Conservation (phyloP, 768 basidiomycete genomes). For the Leccinum sublutescens region DNA sequence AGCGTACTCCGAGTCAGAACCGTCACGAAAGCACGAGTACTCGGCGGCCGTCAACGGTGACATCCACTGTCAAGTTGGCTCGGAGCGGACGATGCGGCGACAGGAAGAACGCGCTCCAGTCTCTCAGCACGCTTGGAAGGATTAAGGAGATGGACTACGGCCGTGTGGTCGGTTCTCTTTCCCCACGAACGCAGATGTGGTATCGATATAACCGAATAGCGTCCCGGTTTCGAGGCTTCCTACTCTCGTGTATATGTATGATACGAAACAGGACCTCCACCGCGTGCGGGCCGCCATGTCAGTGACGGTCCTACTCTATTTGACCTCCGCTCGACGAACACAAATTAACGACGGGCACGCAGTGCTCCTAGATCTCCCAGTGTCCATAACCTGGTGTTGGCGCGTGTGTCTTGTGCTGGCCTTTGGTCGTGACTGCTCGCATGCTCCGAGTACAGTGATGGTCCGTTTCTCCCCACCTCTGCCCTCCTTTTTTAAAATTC, state of each 20-base stretch:
- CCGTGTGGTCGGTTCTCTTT: constrained; percentile 58
- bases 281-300: constrained; percentile 69
- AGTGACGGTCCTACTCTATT: constrained; percentile 49
- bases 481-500: too few relatives aligned
- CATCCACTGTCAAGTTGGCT: too few relatives aligned
- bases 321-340: constrained; percentile 17
- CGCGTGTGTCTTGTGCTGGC: neutral
- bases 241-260: constrained; percentile 49
- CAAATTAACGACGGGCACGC: constrained; percentile 38
- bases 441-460: too few relatives aligned
- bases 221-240: constrained; percentile 68
- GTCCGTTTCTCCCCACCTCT: too few relatives aligned
- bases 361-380: constrained; percentile 37
- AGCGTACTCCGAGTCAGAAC: too few relatives aligned
- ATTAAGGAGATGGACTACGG: constrained; percentile 63
- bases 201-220: constrained; percentile 20
- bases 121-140: constrained; percentile 56
- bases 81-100: constrained; percentile 28
- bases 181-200: neutral
- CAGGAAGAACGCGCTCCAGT: constrained; percentile 61
- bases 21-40: too few relatives aligned
- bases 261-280: constrained; percentile 73
- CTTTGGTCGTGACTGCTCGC: neutral
- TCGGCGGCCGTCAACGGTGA: too few relatives aligned
- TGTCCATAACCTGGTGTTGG: neutral